A percentile compares a stretch with the other conserved stretches of the same genome.
These are phyloP conservation scores for Cnidoscolus chayamansa DNA, from an alignment of 441 rosid species.

Conservation along the genomic window DNA sequence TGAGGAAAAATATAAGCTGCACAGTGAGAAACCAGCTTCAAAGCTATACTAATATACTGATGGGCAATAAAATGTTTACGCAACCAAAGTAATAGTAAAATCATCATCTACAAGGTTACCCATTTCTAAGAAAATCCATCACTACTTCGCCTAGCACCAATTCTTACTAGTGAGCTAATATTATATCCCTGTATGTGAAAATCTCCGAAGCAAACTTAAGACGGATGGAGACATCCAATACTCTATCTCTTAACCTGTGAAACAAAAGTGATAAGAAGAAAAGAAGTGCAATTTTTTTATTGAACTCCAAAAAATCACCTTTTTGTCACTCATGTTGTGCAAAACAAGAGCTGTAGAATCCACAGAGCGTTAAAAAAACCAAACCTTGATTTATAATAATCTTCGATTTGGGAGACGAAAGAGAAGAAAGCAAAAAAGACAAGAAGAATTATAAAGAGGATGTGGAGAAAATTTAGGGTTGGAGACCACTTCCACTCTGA, in stretches of 20 bases:
- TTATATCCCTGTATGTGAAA: not conserved
- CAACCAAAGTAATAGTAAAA: not conserved
- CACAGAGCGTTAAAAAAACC: constrained; percentile 21
- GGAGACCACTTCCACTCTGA: constrained; percentile 44
- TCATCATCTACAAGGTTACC: not conserved
- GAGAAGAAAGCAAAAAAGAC: constrained; percentile 30
- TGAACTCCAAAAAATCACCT: constrained; percentile 32
- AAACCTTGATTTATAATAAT: constrained; percentile 13
- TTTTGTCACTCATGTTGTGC: constrained; percentile 60
- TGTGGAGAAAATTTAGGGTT: constrained; percentile 37
- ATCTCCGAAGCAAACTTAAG: not conserved
- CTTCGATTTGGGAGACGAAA: constrained; percentile 8
- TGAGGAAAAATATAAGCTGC: constrained; percentile 10
- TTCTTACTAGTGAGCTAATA: not conserved
- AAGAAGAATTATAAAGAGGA: constrained; percentile 21
- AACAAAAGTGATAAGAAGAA: not conserved
- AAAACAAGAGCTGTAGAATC: constrained; percentile 20
- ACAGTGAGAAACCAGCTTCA: not conserved
- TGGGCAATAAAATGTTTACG: not conserved
- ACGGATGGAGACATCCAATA: not conserved
- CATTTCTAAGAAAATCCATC: not conserved
- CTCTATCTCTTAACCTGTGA: not conserved
- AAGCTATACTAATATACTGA: not conserved
- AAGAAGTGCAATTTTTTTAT: not conserved
- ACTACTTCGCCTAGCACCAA: not conserved